A percentile compares a stretch with the other conserved stretches of the same genome.
Conservation (phyloP, 331 rosid genomes). For the Quercus lobata region DNA sequence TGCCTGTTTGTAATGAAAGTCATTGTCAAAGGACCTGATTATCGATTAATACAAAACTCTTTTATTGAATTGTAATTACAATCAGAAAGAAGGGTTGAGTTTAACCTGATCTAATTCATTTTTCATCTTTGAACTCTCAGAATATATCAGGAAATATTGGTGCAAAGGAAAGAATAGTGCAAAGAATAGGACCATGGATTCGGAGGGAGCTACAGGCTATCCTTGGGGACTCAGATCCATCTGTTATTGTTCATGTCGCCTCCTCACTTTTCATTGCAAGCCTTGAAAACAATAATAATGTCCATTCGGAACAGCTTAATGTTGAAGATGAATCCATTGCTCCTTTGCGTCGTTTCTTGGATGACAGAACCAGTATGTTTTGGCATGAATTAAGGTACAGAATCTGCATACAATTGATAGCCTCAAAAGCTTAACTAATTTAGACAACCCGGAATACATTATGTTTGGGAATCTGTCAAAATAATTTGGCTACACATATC, state of each 20-base stretch:
- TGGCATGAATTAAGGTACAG: conserved; percentile 61
- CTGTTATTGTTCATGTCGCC: conserved; percentile 51
- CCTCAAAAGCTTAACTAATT: neutral
- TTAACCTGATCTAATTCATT: neutral
- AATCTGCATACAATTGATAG: neutral
- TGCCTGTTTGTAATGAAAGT: neutral
- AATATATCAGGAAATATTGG: conserved; percentile 14
- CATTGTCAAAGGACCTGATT: neutral
- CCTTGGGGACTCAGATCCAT: conserved; percentile 48
- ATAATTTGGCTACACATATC: neutral
- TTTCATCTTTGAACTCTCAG: conserved; percentile 19
- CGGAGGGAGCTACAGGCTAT: conserved; percentile 56
- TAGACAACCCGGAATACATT: neutral
- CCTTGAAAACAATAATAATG: conserved; percentile 32
- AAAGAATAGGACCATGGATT: conserved; percentile 55
- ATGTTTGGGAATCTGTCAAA: neutral
- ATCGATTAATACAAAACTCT: neutral
- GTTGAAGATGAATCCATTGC: conserved; percentile 26
- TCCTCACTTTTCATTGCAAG: conserved; percentile 37
- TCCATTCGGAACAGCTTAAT: conserved; percentile 20
- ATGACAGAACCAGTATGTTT: conserved; percentile 37
- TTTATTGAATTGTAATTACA: neutral
- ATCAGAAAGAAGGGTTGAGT: neutral
- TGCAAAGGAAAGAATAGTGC: conserved; percentile 25
- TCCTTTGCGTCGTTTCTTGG: conserved; percentile 36